Base-by-base conservation (phyloP, 768 basidiomycete genomes). In the Tylopilus felleus region DNA sequence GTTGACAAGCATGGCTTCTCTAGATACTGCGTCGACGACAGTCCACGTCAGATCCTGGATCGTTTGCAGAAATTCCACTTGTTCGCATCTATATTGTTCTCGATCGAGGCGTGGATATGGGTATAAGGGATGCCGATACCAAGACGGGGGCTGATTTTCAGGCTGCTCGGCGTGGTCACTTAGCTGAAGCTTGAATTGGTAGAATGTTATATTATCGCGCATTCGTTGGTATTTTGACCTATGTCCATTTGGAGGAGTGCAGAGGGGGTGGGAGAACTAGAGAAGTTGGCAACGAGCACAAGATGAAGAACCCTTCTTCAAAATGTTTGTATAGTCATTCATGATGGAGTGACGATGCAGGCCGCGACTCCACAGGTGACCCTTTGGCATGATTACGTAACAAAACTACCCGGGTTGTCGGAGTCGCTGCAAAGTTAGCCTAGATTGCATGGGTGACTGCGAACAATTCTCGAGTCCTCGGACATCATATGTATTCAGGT, bases 41-140 rank as follows among this genome's bases (percentile, higher is more conserved):
- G 74, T 75, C 83, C 83, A 88, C 12, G 70, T 60, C 12, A 86
- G 64, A 21, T 65, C 71, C 19, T 86, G 76, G 8, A 64, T 62
- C 14, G 61, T 65, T 21, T 80, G 75, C 23, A 90, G 61, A 16
- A 56, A 59, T 48, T 85, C 81, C 85, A 88, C 88, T 42, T 81
- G 73, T 19, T 64, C 55, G 13, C 80, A 78, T 22, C 88, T 73
- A 55, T 86, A 85, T n/a, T 60, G 60, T 27, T n/a, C n/a, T n/a
- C 87, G 78, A 23, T 64, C 69, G 8, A 80, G 77, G 25, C 80
- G 57, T 80, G 83, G 48, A 81, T 74, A 9, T 71, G 60, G 0
- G 65, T 7, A 5, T 73, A 69, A 16, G 77, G 71, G 29, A 79
- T 61, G 27, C 74, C 75, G 8, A 82, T 70, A 14, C 53, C 60